Conservation (phyloP, 202 grass and related monocot genomes). For the Setaria italica region DNA sequence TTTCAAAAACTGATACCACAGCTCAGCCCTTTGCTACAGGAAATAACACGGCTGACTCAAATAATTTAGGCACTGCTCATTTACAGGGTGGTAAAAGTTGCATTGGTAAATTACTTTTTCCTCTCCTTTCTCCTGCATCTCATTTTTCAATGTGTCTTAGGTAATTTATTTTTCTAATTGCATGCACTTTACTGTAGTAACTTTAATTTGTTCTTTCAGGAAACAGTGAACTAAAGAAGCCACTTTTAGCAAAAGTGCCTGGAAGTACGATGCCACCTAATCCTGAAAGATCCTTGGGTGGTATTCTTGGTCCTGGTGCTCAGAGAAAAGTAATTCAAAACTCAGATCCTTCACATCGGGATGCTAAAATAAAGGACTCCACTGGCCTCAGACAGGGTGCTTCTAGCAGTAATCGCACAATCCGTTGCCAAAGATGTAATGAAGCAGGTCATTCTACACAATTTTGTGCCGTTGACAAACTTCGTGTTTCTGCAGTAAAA, state of each 20-base stretch:
- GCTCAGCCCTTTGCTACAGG: constrained; percentile 37
- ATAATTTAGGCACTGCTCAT: constrained; percentile 52
- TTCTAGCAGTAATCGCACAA: constrained; percentile 39
- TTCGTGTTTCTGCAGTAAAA: constrained; percentile 60
- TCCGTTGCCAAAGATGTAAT: constrained; percentile 74
- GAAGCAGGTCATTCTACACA: constrained; percentile 69
- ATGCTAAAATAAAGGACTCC: constrained; percentile 56
- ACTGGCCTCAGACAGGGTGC: constrained; percentile 45
- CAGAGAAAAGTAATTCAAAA: constrained; percentile 51
- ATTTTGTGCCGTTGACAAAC: constrained; percentile 66
- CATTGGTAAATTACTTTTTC: constrained; percentile 42
- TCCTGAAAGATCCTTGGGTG: constrained; percentile 43
- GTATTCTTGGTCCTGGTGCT: constrained; percentile 55
- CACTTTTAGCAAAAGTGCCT: constrained; percentile 43
- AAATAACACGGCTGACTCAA: constrained; percentile 46
- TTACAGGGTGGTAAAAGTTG: constrained; percentile 52
- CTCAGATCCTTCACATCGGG: constrained; percentile 40
- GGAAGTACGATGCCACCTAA: constrained; percentile 45
- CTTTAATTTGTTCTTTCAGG: constrained; percentile 50
- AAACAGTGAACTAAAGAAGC: constrained; percentile 66
- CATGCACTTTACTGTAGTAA: constrained; percentile 20
- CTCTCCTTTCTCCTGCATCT: not conserved
- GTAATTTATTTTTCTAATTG: constrained; percentile 29
- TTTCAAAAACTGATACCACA: constrained; percentile 56
- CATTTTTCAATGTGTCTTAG: not conserved